Evolutionary conservation across 768 basidiomycete genomes (phyloP).

Genomic region (Tricholoma hemisulphureum): DNA sequence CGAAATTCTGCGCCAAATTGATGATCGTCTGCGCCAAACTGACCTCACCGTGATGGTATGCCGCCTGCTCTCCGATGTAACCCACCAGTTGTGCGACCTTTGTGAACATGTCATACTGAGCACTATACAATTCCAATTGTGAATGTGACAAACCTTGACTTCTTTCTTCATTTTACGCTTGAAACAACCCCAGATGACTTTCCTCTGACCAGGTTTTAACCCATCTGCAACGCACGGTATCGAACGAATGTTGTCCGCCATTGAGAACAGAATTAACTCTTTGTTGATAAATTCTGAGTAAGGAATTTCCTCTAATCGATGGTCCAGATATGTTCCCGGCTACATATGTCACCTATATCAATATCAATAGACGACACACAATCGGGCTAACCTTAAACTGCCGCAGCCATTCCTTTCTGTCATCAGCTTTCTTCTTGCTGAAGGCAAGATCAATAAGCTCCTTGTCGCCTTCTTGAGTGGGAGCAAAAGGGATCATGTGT

Average conservation of each 20-base stretch:
- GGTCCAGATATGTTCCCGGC: conserved; percentile 94
- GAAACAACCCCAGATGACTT: conserved; percentile 95
- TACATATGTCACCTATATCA: conserved; percentile 27
- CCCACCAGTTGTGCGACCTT: conserved; percentile 94
- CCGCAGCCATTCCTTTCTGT: conserved; percentile 96
- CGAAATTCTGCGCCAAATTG: conserved; percentile 89
- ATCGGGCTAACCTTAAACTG: conserved; percentile 69
- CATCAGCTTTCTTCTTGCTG: conserved; percentile 99
- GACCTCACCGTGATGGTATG: conserved; percentile 95
- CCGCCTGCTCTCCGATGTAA: conserved; percentile 90
- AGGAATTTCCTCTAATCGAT: conserved; percentile 80
- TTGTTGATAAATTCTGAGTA: conserved; percentile 97
- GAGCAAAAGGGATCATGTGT: conserved; percentile 91
- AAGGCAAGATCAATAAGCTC: conserved; percentile 95
- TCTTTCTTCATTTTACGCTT: conserved; percentile 90
- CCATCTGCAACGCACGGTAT: conserved; percentile 95
- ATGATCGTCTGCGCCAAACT: conserved; percentile 88
- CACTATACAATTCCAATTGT: neutral
- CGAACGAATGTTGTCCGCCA: conserved; percentile 98
- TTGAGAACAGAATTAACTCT: conserved; percentile 96
- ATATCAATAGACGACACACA: conserved; percentile 1
- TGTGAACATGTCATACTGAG: neutral
- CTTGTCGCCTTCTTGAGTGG: conserved; percentile 77
- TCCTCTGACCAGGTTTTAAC: conserved; percentile 95
- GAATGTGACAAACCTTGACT: conserved; percentile 62